Percentiles rank a stretch among this genome's conserved stretches.
Evolutionary conservation across 1,284 basidiomycete species (phyloP).

Genomic region (Coniophora puteana): DNA sequence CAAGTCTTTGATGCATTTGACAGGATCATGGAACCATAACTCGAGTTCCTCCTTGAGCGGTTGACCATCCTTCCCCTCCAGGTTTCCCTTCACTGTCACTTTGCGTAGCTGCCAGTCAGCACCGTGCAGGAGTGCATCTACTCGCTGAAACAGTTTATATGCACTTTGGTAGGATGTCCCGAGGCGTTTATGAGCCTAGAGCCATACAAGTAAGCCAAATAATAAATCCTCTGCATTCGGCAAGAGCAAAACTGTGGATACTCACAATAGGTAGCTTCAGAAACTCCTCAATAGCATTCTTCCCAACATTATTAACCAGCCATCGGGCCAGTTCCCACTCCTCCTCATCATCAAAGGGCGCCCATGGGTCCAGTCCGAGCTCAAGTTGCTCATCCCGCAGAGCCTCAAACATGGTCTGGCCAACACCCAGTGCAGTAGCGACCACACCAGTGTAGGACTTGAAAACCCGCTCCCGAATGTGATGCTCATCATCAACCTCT

Average conservation of each 20-base stretch:
- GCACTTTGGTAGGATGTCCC: slow-evolving; percentile 1
- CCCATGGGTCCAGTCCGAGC: background rate
- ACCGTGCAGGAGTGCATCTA: background rate
- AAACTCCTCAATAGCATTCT: background rate
- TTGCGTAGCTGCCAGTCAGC: background rate
- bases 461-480: background rate
- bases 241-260: background rate
- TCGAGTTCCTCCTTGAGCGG: slow-evolving; percentile 19
- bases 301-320: background rate
- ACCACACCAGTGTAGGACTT: background rate
- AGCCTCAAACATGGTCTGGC: background rate
- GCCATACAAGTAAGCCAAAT: background rate
- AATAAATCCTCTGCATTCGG: background rate
- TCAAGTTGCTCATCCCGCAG: background rate
- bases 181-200: background rate
- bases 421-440: background rate
- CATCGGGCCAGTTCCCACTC: slow-evolving; percentile 2
- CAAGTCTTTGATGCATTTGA: slow-evolving; percentile 29
- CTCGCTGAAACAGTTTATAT: background rate
- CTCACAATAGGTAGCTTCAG: slow-evolving; percentile 6
- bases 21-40: slow-evolving; percentile 27
- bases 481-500: background rate
- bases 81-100: slow-evolving; percentile 15
- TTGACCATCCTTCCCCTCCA: slow-evolving; percentile 10
- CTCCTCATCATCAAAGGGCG: slow-evolving; percentile 4